Conservation (phyloP, 257 asterid species). For the Solanum corneliomulleri region DNA sequence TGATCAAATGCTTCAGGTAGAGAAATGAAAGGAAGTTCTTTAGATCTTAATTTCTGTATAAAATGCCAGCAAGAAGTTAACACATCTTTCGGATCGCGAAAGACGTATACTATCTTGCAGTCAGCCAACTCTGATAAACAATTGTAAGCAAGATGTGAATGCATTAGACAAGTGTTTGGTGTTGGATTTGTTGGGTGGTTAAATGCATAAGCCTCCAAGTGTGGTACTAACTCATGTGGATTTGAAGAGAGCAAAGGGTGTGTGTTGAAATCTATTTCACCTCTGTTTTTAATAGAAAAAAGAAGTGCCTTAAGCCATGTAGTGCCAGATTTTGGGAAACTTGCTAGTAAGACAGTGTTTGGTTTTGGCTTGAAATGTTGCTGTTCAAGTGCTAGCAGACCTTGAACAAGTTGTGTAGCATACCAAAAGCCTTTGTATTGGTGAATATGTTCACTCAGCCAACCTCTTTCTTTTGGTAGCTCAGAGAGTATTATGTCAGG, state of each 20-base stretch:
- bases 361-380: slow-evolving; percentile 6
- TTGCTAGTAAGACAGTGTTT: slow-evolving; percentile 3
- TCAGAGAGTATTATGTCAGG: not conserved
- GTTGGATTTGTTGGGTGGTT: slow-evolving; percentile 3
- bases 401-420: slow-evolving; percentile 1
- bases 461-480: slow-evolving; percentile 19
- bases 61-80: slow-evolving; percentile 38
- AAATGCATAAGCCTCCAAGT: slow-evolving; percentile 7
- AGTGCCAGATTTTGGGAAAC: slow-evolving; percentile 19
- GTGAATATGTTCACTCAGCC: slow-evolving; percentile 5
- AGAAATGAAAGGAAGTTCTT: slow-evolving; percentile 5
- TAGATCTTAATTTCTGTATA: slow-evolving; percentile 16
- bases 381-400: slow-evolving; percentile 12
- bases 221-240: slow-evolving; percentile 14
- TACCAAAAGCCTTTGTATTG: slow-evolving; percentile 18
- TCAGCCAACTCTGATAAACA: slow-evolving; percentile 1
- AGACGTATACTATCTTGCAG: slow-evolving; percentile 11
- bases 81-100: slow-evolving; percentile 35
- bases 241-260: slow-evolving; percentile 16
- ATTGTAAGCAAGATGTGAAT: slow-evolving; percentile 8
- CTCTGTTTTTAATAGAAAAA: slow-evolving; percentile 4
- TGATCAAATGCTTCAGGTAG: slow-evolving; percentile 19
- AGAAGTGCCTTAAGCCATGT: slow-evolving; percentile 23
- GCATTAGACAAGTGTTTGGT: slow-evolving; percentile 4
- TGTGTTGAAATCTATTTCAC: not conserved